These are phyloP conservation scores for Epichloe sp. DNA, from an alignment of 2,329 filamentous ascomycete species.

Conservation along the genomic window DNA sequence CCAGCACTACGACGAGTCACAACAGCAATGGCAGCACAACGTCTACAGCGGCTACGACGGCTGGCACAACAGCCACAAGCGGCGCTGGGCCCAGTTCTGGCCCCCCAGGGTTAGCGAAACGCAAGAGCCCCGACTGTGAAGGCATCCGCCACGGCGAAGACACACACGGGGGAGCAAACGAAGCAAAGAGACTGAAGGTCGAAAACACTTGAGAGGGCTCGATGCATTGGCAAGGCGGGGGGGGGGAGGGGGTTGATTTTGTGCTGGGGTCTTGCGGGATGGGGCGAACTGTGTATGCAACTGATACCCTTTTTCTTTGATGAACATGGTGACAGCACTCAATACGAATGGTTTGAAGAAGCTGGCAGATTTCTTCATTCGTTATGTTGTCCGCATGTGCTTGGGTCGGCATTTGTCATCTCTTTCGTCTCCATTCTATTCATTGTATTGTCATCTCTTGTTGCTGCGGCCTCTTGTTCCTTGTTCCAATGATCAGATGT, in stretches of 20 bases:
- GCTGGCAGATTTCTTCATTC: background rate
- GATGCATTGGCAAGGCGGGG: background rate
- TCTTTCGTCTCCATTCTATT: too few relatives aligned
- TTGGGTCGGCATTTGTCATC: too few relatives aligned
- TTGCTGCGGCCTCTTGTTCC: too few relatives aligned
- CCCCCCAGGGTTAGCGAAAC: conserved; percentile 25
- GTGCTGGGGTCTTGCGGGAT: background rate
- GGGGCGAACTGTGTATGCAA: background rate
- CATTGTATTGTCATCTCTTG: too few relatives aligned
- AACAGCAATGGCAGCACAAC: conserved; percentile 11
- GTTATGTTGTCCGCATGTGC: background rate
- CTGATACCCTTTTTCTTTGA: conserved; percentile 7
- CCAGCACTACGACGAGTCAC: conserved; percentile 7
- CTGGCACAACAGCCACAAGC: conserved; percentile 7
- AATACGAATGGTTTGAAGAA: background rate
- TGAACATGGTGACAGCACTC: background rate
- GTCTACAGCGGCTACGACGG: conserved; percentile 5
- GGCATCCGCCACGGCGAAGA: conserved; percentile 27
- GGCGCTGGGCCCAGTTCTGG: conserved; percentile 6
- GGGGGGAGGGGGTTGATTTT: background rate
- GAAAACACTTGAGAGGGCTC: conserved; percentile 20
- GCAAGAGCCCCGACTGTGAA: conserved; percentile 42
- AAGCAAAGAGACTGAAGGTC: conserved; percentile 40
- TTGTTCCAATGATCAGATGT: too few relatives aligned
- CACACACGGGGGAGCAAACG: conserved; percentile 26